These are phyloP conservation scores for Rhizopogon vinicolor DNA, from an alignment of 768 basidiomycete species.

Conservation along the genomic window DNA sequence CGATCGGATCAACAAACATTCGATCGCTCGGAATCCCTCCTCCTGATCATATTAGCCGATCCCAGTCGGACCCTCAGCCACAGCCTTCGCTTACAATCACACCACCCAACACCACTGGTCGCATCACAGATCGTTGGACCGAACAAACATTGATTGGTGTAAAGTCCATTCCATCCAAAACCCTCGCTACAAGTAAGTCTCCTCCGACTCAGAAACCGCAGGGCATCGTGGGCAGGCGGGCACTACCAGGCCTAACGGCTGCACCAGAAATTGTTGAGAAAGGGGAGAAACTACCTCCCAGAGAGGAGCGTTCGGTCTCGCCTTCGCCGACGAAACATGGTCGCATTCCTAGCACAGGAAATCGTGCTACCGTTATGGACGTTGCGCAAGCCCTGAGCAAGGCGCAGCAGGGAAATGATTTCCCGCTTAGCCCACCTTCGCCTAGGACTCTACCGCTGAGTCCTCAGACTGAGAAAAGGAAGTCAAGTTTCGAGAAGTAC, in stretches of 20 bases:
- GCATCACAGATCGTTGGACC: slow-evolving; percentile 28
- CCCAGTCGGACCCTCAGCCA: not conserved
- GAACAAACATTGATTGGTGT: slow-evolving; percentile 28
- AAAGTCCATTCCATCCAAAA: slow-evolving; percentile 14
- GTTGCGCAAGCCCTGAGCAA: slow-evolving; percentile 60
- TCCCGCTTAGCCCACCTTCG: slow-evolving; percentile 8
- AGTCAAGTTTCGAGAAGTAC: slow-evolving; percentile 65
- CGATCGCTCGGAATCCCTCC: slow-evolving; percentile 1
- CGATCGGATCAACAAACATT: not conserved
- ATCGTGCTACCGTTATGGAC: slow-evolving; percentile 73
- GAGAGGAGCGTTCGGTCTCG: slow-evolving; percentile 12
- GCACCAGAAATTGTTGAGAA: not conserved
- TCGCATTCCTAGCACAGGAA: slow-evolving; percentile 66
- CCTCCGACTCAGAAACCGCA: slow-evolving; percentile 6
- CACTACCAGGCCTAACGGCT: slow-evolving; percentile 37
- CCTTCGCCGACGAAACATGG: slow-evolving; percentile 38
- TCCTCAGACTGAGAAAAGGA: slow-evolving; percentile 48
- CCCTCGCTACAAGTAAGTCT: not conserved
- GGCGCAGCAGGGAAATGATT: slow-evolving; percentile 13
- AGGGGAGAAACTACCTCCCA: slow-evolving; percentile 12
- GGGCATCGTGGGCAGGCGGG: slow-evolving; percentile 32
- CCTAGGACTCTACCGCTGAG: slow-evolving; percentile 11
- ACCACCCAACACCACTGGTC: slow-evolving; percentile 8
- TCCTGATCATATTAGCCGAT: not conserved
- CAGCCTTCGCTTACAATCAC: slow-evolving; percentile 3